Percentiles rank a stretch among this genome's conserved stretches.
Conservation (phyloP, 2,329 filamentous ascomycete species). For the Celoporthe dispersa region DNA sequence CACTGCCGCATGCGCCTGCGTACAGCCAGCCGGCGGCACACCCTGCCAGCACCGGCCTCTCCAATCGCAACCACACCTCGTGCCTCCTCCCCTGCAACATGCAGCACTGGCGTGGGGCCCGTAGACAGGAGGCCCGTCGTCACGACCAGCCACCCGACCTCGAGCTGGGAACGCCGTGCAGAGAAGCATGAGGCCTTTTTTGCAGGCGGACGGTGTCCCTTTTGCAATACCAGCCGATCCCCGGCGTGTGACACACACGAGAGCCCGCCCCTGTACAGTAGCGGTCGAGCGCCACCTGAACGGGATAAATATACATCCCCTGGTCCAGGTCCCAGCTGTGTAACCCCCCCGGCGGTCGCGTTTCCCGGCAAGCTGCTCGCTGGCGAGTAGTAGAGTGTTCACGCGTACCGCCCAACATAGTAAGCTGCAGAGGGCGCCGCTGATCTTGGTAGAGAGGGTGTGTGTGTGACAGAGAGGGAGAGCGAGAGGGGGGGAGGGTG, state of each 20-base stretch:
- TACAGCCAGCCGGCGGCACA: no score
- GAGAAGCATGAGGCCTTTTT: constrained; percentile 12
- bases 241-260: constrained; percentile 26
- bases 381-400: not conserved
- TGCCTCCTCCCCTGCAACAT: not conserved
- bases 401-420: not conserved
- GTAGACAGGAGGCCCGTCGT: not conserved
- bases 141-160: constrained; percentile 9
- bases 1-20: not conserved
- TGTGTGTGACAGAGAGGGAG: no score
- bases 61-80: not conserved
- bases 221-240: constrained; percentile 27
- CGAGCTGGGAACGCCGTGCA: constrained; percentile 4
- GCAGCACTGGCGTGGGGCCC: not conserved
- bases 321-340: constrained; percentile 5
- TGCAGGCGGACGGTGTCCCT: constrained; percentile 13
- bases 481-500: not conserved
- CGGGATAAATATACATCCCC: constrained; percentile 5
- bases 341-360: not conserved
- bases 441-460: no score
- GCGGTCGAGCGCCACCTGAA: constrained; percentile 6
- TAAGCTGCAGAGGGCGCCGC: not conserved
- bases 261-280: constrained; percentile 8
- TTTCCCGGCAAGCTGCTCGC: constrained; percentile 1
- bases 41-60: not conserved